These are phyloP conservation scores for Alternaria novae-zelandiae DNA, from an alignment of 2,329 filamentous ascomycete genomes.

Conservation along the genomic window DNA sequence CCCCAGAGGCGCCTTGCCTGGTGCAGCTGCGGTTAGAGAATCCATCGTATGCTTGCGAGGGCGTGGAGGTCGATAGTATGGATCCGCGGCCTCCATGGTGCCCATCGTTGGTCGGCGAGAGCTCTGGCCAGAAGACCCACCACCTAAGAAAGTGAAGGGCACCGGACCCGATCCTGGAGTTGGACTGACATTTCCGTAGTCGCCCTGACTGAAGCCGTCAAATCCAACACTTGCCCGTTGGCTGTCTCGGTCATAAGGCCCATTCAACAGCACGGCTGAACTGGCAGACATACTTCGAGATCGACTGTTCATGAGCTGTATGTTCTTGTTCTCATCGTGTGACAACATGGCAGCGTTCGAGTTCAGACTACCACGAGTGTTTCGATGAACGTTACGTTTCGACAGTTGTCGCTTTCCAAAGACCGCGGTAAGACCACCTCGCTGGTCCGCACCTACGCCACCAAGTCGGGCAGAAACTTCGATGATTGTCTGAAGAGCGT, in stretches of 20 bases:
- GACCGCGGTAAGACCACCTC: conserved; percentile 83
- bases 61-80: conserved; percentile 87
- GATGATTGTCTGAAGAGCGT: conserved; percentile 86
- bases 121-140: conserved; percentile 50
- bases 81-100: conserved; percentile 62
- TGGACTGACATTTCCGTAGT: conserved; percentile 66
- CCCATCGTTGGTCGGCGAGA: conserved; percentile 49
- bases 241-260: conserved; percentile 50
- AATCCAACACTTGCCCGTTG: conserved; percentile 59
- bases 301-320: conserved; percentile 60
- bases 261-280: conserved; percentile 66
- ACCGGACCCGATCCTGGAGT: conserved; percentile 76
- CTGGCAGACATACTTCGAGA: conserved; percentile 67
- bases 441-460: conserved; percentile 77
- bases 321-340: conserved; percentile 69
- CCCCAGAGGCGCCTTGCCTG: conserved; percentile 53
- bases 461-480: conserved; percentile 84
- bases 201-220: conserved; percentile 60
- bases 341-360: conserved; percentile 83
- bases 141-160: conserved; percentile 72
- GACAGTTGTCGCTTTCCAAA: conserved; percentile 91
- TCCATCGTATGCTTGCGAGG: conserved; percentile 66
- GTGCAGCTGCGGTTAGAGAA: conserved; percentile 55
- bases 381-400: conserved; percentile 69
- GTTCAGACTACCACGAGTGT: conserved; percentile 78